Percentiles rank a stretch among this genome's conserved stretches.
Conservation (phyloP, 257 asterid genomes). For the Penstemon newberryi region DNA sequence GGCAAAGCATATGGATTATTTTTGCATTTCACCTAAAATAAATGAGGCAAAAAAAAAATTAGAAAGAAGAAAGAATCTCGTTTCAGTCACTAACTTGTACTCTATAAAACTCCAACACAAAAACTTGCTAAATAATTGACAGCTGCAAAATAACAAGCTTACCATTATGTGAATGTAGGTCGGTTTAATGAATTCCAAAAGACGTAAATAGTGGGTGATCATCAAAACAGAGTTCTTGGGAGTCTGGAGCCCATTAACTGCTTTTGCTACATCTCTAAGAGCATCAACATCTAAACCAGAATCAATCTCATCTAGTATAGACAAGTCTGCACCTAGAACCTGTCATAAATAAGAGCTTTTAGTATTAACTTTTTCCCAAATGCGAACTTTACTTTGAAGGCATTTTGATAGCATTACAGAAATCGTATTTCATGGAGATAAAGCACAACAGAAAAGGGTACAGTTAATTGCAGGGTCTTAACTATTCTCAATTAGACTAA, state of each 20-base stretch:
- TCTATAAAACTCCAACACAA: neutral
- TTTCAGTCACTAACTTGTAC: neutral
- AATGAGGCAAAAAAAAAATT: neutral
- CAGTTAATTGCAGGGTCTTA: neutral
- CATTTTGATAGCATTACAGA: conserved; percentile 5
- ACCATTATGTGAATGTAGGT: conserved; percentile 87
- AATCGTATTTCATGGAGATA: neutral
- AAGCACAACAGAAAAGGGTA: neutral
- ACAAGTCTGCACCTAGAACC: conserved; percentile 97
- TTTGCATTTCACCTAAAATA: no score
- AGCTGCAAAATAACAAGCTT: conserved; percentile 34
- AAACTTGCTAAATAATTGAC: neutral
- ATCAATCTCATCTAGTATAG: conserved; percentile 91
- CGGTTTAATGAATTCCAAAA: conserved; percentile 87
- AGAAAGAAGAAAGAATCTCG: neutral
- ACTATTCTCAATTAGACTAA: neutral
- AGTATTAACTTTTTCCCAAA: conserved; percentile 5
- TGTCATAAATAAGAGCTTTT: conserved; percentile 35
- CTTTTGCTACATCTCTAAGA: conserved; percentile 85
- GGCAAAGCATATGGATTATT: no score
- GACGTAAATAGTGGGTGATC: conserved; percentile 92
- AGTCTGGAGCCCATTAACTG: conserved; percentile 74
- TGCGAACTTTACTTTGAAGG: conserved; percentile 7
- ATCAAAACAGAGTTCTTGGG: conserved; percentile 74
- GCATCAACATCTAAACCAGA: conserved; percentile 99